Evolutionary conservation across 1,139 yeast species (phyloP).

Genomic region (Kodamaea alishanica): DNA sequence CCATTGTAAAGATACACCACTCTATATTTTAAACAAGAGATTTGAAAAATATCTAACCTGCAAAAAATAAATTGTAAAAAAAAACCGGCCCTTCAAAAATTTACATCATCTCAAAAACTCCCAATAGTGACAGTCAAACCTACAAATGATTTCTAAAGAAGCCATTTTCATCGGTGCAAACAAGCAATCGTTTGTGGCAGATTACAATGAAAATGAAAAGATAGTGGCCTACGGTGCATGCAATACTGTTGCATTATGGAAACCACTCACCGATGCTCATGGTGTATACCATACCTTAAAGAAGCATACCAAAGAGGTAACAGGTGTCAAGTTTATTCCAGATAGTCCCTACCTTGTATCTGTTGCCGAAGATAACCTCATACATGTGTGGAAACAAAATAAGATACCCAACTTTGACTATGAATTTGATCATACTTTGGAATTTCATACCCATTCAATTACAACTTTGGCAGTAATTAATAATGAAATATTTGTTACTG

Average conservation of each 20-base stretch:
- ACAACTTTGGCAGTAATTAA: slow-evolving; percentile 43
- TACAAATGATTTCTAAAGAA: slow-evolving; percentile 28
- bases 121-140: slow-evolving; percentile 13
- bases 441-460: slow-evolving; percentile 44
- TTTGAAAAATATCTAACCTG: no score
- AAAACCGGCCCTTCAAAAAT: neutral
- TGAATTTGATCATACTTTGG: slow-evolving; percentile 33
- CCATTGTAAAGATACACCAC: slow-evolving; percentile 16
- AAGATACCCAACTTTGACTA: slow-evolving; percentile 11
- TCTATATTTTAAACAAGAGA: neutral
- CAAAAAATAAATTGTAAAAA: no score
- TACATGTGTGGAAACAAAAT: slow-evolving; percentile 55
- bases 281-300: slow-evolving; percentile 59
- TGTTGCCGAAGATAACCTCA: slow-evolving; percentile 60
- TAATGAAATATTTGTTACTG: slow-evolving; percentile 47
- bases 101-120: slow-evolving; percentile 1
- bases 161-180: slow-evolving; percentile 80
- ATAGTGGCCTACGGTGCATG: slow-evolving; percentile 77
- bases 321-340: slow-evolving; percentile 57
- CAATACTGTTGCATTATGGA: slow-evolving; percentile 71
- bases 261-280: slow-evolving; percentile 40
- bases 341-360: slow-evolving; percentile 48
- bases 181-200: slow-evolving; percentile 66
- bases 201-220: slow-evolving; percentile 37
- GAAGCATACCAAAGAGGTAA: slow-evolving; percentile 54